These are phyloP conservation scores for Solanum appendiculatum DNA, from an alignment of 257 asterid genomes.

Conservation along the genomic window DNA sequence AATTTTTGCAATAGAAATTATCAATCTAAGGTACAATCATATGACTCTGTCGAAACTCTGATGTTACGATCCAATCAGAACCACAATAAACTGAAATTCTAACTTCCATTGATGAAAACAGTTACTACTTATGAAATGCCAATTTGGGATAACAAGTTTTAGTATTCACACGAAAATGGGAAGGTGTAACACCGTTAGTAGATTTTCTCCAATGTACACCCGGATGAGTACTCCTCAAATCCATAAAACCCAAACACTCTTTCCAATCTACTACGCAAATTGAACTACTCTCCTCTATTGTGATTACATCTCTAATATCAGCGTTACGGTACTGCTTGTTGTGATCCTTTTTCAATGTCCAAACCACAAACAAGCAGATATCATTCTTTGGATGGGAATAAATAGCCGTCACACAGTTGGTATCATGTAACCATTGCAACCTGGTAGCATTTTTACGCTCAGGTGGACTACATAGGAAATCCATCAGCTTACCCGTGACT, in stretches of 20 bases:
- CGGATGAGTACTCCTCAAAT: constrained; percentile 39
- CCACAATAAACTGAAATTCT: constrained; percentile 70
- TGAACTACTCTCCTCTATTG: constrained; percentile 52
- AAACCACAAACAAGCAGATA: constrained; percentile 63
- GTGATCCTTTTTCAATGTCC: constrained; percentile 62
- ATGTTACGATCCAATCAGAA: constrained; percentile 62
- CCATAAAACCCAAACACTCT: constrained; percentile 75
- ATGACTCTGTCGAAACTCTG: constrained; percentile 43
- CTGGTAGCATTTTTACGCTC: not conserved
- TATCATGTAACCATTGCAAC: not conserved
- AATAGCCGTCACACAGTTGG: constrained; percentile 49
- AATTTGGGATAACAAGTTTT: constrained; percentile 57
- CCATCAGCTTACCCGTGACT: constrained; percentile 55
- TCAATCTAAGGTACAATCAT: too few relatives aligned
- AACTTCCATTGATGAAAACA: constrained; percentile 77
- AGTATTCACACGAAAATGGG: constrained; percentile 23
- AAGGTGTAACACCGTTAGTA: constrained; percentile 27
- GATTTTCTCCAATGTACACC: constrained; percentile 48
- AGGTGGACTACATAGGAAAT: constrained; percentile 25
- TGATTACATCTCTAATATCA: constrained; percentile 48
- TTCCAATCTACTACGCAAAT: constrained; percentile 74
- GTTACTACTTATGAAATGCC: constrained; percentile 60
- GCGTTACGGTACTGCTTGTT: not conserved
- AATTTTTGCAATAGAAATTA: too few relatives aligned
- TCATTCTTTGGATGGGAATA: constrained; percentile 69